phyloP scores from a whole-genome alignment of 768 basidiomycete genomes.

The Suillus brevipes region DNA sequence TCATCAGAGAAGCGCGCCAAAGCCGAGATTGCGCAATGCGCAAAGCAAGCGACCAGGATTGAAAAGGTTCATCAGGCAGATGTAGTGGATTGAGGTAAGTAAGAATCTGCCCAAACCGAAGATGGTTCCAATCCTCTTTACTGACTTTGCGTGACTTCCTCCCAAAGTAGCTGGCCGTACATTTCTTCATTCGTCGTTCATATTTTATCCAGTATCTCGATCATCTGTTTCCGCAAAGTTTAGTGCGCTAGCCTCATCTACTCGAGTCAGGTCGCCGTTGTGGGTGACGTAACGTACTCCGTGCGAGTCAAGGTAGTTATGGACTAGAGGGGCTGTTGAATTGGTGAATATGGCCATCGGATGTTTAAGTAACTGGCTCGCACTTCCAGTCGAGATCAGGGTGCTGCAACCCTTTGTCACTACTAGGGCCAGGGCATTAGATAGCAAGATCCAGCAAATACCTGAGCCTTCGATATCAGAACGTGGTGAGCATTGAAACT shows the following conservation, averaged over 20 bases:
- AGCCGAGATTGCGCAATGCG: slow-evolving; percentile 52
- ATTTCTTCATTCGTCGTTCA: neutral
- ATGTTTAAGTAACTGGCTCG: neutral
- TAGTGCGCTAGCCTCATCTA: neutral
- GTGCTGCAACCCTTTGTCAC: neutral
- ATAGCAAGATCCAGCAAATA: neutral
- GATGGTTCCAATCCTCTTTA: neutral
- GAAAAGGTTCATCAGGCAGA: slow-evolving; percentile 57
- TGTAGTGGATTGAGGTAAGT: slow-evolving; percentile 26
- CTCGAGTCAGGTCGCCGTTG: neutral
- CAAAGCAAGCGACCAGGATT: slow-evolving; percentile 52
- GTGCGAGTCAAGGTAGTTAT: neutral
- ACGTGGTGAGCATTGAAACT: neutral
- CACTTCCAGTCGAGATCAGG: neutral
- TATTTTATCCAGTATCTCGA: neutral
- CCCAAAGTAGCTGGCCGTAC: neutral
- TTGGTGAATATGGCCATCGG: neutral
- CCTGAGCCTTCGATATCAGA: neutral
- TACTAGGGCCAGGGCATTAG: neutral
- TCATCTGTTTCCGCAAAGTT: neutral
- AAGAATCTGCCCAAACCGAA: neutral
- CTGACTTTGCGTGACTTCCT: neutral
- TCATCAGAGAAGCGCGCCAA: slow-evolving; percentile 58
- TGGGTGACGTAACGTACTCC: no score
- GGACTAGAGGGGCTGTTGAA: neutral